Conservation (phyloP, 495 filamentous ascomycete species). For the Neurospora sp. region DNA sequence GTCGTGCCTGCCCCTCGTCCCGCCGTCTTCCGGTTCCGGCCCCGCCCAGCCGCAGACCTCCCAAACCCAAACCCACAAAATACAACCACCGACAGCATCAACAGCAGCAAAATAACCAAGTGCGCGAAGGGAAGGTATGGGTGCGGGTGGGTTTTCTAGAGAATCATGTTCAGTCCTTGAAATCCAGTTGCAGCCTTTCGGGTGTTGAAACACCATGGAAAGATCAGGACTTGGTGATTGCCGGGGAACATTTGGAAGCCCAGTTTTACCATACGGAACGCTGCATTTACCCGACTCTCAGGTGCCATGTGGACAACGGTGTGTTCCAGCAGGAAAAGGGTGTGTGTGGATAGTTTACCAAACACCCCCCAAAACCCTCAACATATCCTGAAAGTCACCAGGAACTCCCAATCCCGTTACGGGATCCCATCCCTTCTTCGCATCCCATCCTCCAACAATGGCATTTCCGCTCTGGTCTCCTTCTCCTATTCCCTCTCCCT, state of each 20-base stretch:
- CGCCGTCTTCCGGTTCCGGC: background rate
- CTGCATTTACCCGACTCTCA: too few species aligned
- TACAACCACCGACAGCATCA: too few species aligned
- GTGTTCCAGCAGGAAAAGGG: too few species aligned
- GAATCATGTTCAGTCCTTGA: background rate
- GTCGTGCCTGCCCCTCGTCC: background rate
- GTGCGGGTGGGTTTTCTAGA: background rate
- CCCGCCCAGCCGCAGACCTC: background rate
- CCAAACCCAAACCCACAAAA: background rate
- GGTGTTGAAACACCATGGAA: background rate
- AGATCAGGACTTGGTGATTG: background rate
- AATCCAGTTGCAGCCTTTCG: background rate
- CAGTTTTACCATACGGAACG: too few species aligned
- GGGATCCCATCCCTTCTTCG: background rate
- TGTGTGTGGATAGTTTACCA: background rate
- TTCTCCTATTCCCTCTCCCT: background rate
- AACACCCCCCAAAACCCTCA: background rate
- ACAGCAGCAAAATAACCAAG: background rate
- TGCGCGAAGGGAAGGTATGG: too few species aligned
- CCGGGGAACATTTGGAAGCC: background rate
- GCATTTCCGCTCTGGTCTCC: background rate
- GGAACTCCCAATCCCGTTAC: background rate
- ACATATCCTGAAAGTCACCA: background rate
- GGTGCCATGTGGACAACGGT: too few species aligned
- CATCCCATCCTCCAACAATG: background rate